phyloP scores from a whole-genome alignment of 768 basidiomycete genomes.

The Steccherinum ochraceum region DNA sequence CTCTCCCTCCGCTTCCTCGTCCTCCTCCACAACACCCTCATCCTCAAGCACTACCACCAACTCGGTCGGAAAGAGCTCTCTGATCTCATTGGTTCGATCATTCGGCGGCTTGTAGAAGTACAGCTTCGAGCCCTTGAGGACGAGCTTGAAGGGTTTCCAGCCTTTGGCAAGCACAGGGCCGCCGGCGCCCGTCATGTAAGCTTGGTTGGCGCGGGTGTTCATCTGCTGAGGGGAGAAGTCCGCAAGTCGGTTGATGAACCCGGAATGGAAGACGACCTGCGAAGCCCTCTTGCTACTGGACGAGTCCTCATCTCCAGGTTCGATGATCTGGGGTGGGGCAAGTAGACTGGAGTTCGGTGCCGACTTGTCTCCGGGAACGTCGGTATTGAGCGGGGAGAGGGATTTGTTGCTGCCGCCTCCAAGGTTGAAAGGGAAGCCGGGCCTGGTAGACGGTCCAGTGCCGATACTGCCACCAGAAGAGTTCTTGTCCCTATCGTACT shows the following conservation, averaged over 20 bases:
- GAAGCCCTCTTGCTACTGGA: constrained; percentile 52
- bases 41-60: constrained; percentile 51
- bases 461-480: constrained; percentile 10
- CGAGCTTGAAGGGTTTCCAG: constrained; percentile 85
- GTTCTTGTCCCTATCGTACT: constrained; percentile 19
- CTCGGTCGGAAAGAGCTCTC: constrained; percentile 67
- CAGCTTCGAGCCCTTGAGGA: constrained; percentile 78
- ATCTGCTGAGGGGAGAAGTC: constrained; percentile 40
- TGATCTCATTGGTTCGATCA: constrained; percentile 58
- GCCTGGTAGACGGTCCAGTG: constrained; percentile 15
- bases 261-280: constrained; percentile 70
- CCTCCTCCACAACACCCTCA: constrained; percentile 27
- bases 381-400: constrained; percentile 11
- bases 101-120: constrained; percentile 82
- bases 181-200: constrained; percentile 19
- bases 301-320: constrained; percentile 29
- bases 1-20: constrained; percentile 19
- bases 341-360: constrained; percentile 29
- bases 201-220: constrained; percentile 19
- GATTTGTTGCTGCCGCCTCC: constrained; percentile 13
- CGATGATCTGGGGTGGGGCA: constrained; percentile 44
- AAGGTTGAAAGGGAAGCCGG: constrained; percentile 26
- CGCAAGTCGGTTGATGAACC: constrained; percentile 68
- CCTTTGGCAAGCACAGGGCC: constrained; percentile 39
- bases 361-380: constrained; percentile 6